phyloP scores from a whole-genome alignment of 139 green algal genomes.

The Closterium sp. region DNA sequence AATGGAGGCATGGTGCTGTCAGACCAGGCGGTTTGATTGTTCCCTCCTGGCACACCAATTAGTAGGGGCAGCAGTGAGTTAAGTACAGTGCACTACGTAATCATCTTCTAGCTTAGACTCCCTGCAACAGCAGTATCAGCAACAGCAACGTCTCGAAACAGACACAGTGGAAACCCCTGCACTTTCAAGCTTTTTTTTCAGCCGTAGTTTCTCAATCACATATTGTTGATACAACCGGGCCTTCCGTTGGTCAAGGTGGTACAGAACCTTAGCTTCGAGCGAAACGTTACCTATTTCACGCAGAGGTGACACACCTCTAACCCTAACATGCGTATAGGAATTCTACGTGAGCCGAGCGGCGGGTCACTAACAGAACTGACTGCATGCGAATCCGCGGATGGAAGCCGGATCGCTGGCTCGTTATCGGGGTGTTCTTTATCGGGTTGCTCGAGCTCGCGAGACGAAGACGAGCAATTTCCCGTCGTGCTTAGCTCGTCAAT shows the following conservation, averaged over 20 bases:
- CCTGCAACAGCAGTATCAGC: not conserved
- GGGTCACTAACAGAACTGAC: not conserved
- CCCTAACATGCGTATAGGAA: not conserved
- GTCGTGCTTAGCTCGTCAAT: not conserved
- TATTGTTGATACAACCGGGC: no score
- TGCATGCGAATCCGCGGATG: not conserved
- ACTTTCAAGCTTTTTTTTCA: no score
- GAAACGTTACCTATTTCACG: not conserved
- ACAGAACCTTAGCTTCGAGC: not conserved
- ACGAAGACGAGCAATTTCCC: not conserved
- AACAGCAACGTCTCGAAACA: not conserved
- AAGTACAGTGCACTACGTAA: not conserved
- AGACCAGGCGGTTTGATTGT: not conserved
- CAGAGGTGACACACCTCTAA: not conserved
- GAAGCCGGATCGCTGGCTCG: not conserved
- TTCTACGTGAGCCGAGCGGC: not conserved
- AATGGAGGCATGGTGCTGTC: not conserved
- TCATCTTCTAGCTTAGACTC: not conserved
- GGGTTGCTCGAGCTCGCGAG: not conserved
- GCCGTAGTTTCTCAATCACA: no score
- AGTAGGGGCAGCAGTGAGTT: not conserved
- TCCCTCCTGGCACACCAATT: not conserved
- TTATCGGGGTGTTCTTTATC: not conserved
- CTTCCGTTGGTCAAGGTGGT: no score
- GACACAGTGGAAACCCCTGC: no score